phyloP scores from a whole-genome alignment of 345 rosid genomes.

The Lenwebbia sp. region DNA sequence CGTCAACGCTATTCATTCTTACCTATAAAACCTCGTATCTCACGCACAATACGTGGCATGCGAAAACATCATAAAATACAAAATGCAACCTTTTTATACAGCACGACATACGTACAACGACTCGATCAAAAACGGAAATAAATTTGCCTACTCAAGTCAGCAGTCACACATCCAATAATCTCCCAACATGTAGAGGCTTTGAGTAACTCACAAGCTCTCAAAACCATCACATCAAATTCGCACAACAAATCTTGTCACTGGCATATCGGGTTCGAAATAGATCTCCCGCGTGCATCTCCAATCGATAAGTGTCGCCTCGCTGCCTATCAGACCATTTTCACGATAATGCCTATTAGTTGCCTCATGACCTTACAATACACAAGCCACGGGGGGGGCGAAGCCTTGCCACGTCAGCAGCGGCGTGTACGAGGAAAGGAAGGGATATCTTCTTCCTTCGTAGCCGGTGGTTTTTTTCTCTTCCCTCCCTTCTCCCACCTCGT shows the following conservation, averaged over 20 bases:
- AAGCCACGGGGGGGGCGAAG: too few relatives aligned
- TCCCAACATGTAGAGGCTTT: too few relatives aligned
- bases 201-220: background rate
- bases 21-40: background rate
- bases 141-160: background rate
- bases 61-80: background rate
- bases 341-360: too few relatives aligned
- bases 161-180: too few relatives aligned
- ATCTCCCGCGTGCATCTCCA: background rate
- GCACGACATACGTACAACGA: background rate
- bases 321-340: rapidly evolving
- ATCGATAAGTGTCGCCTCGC: background rate
- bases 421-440: too few relatives aligned
- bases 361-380: too few relatives aligned
- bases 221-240: background rate
- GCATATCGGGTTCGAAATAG: background rate
- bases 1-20: background rate
- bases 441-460: too few relatives aligned
- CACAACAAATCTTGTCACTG: background rate
- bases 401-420: background rate
- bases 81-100: background rate
- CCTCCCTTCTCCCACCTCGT: too few relatives aligned
- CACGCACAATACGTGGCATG: background rate
- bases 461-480: too few relatives aligned
- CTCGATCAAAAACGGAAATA: background rate